Base-by-base conservation (phyloP, 495 filamentous ascomycete species). In the Talaromyces liani region DNA sequence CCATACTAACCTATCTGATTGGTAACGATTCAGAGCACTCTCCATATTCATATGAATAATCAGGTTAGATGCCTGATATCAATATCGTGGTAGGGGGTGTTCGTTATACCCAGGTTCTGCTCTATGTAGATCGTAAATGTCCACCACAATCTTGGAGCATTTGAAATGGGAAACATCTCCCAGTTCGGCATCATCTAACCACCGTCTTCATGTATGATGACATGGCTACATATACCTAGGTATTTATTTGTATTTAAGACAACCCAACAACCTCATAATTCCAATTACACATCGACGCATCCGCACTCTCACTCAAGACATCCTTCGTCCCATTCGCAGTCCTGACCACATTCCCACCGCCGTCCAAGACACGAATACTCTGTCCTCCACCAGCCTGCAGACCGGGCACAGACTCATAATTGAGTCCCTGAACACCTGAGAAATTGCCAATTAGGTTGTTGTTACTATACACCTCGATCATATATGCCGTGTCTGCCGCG, bases 381-480 rank as follows among this genome's bases (percentile, higher is more conserved):
- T 64, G 62, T 4, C 65, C 65, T 22, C 51, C n/a, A n/a, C 58
- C 58, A 27, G 7, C 58, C 36, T 61, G 58, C 33, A 61, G 16
- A 3, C 58, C 58, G 0, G 58, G 36, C 9, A 58, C 57, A 36
- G 34, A 53, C 1, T 63, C 61, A 53, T 61, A 66, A 36, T 66
- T 66, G 29, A 66, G 55, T n/a, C 65, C 65, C 10, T 47, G 41
- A 0, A 47, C 36, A 6, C 62, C 58, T 34, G 29, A 6, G 25
- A 57, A 57, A 10, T 18, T 66, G 10, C 57, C 62, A 36, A 57
- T 64, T 1, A 64, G 4, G 8, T 61, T 18, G 31, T 34, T 57
- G 25, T 64, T 61, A 49, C 62, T 64, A 39, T 60, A 62, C n/a
- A 66, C 58, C 45, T 58, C 55, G n/a, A 66, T 62, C 6, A 12